A percentile compares a stretch with the other conserved stretches of the same genome.
Conservation (phyloP, 805 yeast species). For the Pichia rugopelliculosa region DNA sequence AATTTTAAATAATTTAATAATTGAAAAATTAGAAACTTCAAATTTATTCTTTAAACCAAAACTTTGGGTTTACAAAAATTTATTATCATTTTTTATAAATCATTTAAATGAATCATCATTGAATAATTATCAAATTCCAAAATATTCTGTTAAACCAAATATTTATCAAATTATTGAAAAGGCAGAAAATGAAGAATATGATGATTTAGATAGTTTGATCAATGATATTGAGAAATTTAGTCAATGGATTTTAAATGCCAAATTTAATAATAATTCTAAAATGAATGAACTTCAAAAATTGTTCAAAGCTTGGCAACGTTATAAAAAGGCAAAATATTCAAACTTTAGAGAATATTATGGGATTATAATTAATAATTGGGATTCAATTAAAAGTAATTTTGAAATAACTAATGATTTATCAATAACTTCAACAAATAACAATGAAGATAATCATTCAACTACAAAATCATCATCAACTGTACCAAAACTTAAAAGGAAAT, state of each 20-base stretch:
- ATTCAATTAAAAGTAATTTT: neutral
- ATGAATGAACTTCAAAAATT: constrained; percentile 1
- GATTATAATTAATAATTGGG: neutral
- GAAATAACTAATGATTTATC: neutral
- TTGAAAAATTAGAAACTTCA: constrained; percentile 3
- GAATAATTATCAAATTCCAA: constrained; percentile 3
- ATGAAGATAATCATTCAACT: neutral
- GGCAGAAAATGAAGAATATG: constrained; percentile 24
- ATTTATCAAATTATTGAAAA: constrained; percentile 23
- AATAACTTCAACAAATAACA: neutral
- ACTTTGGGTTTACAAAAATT: constrained; percentile 1
- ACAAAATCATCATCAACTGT: neutral
- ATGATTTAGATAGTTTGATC: constrained; percentile 21
- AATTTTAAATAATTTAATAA: neutral
- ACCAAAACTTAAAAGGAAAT: neutral
- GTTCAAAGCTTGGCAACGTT: constrained; percentile 7
- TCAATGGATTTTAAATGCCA: constrained; percentile 9
- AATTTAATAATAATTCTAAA: neutral
- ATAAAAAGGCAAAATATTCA: constrained; percentile 6
- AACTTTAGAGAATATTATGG: constrained; percentile 2
- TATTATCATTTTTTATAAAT: constrained; percentile 5
- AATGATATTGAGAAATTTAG: constrained; percentile 28
- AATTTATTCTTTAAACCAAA: constrained; percentile 4
- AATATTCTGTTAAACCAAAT: constrained; percentile 11
- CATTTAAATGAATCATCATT: neutral